Conservation (phyloP, 192 early-diverging fungal genomes). For the Oehlia diaphana region DNA sequence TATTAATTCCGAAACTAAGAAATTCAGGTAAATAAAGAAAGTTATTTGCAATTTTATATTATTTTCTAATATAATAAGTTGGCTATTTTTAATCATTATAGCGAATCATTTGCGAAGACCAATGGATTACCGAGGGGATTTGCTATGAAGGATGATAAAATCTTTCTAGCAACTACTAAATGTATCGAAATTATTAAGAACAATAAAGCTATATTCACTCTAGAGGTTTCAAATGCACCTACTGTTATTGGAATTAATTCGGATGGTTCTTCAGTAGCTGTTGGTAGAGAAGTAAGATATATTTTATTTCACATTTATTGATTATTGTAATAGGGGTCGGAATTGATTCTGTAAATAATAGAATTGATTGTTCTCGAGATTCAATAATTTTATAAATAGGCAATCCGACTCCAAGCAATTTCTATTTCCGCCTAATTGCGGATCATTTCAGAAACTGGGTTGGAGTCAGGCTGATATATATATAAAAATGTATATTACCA, state of each 20-base stretch:
- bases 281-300: conserved; percentile 62
- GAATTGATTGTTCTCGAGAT: too few species aligned
- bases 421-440: too few species aligned
- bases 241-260: conserved; percentile 56
- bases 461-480: too few species aligned
- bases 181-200: conserved; percentile 54
- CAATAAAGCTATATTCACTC: conserved; percentile 39
- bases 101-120: conserved; percentile 46
- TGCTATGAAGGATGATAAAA: conserved; percentile 43
- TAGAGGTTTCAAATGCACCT: conserved; percentile 49
- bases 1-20: conserved; percentile 30
- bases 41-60: neutral
- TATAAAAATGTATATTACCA: too few species aligned
- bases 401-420: too few species aligned
- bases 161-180: conserved; percentile 56
- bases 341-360: too few species aligned
- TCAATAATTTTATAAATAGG: too few species aligned
- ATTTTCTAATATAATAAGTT: neutral
- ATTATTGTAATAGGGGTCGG: too few species aligned
- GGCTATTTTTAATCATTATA: conserved; percentile 28
- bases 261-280: conserved; percentile 52
- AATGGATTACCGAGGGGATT: conserved; percentile 56
- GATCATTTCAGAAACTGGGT: too few species aligned
- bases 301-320: conserved; percentile 1
- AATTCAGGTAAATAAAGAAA: conserved; percentile 40